Percentiles rank a stretch among this genome's conserved stretches.
These are phyloP conservation scores for Heliosperma pusillum DNA, from an alignment of 148 eudicot species.

Conservation along the genomic window DNA sequence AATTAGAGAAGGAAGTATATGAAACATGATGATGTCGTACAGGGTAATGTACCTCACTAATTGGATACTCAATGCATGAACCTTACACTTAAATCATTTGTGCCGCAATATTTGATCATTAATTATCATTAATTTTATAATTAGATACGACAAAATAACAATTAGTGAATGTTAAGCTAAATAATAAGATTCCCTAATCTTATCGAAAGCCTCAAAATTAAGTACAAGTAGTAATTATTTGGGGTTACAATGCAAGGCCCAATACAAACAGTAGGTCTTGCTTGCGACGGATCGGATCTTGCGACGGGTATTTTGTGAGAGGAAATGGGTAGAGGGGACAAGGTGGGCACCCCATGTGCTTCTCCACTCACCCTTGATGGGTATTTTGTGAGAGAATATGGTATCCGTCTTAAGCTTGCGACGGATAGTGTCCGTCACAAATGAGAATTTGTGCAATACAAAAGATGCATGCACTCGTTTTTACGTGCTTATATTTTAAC, in stretches of 20 bases:
- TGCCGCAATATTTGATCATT: neutral
- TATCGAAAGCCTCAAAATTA: neutral
- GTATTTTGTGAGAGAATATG: too few relatives aligned
- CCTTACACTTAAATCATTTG: constrained; percentile 9
- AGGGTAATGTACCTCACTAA: constrained; percentile 27
- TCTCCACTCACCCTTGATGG: too few relatives aligned
- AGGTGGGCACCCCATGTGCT: too few relatives aligned
- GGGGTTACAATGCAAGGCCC: constrained; percentile 2
- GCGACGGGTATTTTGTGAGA: too few relatives aligned
- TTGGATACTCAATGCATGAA: constrained; percentile 26
- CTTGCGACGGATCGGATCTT: too few relatives aligned
- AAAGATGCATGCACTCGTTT: too few relatives aligned
- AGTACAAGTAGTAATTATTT: neutral
- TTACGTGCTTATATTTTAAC: too few relatives aligned
- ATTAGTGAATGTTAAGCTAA: neutral
- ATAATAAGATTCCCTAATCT: constrained; percentile 13
- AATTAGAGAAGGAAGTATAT: neutral
- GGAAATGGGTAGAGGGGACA: too few relatives aligned
- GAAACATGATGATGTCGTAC: constrained; percentile 23
- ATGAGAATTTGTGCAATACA: too few relatives aligned
- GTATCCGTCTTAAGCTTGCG: too few relatives aligned
- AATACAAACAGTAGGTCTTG: too few relatives aligned
- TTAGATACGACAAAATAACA: constrained; percentile 14
- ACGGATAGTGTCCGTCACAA: too few relatives aligned
- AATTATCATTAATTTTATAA: constrained; percentile 1